Conservation (phyloP, 2,329 filamentous ascomycete species). For the Lachnellula suecica region DNA sequence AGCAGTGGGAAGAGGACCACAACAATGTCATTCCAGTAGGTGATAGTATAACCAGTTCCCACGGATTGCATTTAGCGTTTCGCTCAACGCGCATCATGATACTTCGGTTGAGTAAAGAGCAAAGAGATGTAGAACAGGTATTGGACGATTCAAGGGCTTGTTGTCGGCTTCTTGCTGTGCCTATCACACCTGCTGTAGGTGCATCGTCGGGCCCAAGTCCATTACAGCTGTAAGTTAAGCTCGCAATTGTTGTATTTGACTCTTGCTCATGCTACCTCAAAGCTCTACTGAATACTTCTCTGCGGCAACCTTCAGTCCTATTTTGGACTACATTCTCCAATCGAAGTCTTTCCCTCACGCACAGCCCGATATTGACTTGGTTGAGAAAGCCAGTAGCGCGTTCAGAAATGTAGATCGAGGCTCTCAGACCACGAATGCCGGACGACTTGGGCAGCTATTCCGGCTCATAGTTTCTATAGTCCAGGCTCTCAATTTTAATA, state of each 20-base stretch:
- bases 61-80: neutral
- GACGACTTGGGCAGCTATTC: neutral
- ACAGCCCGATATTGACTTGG: neutral
- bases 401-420: neutral
- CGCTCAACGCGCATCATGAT: neutral
- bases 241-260: too few relatives aligned
- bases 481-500: neutral
- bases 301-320: neutral
- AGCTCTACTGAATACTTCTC: neutral
- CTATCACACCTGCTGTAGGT: neutral
- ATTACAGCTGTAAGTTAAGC: neutral
- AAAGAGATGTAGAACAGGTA: neutral
- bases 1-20: neutral
- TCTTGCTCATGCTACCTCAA: too few relatives aligned
- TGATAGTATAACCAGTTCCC: neutral
- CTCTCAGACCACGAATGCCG: neutral
- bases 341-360: neutral
- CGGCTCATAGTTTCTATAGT: neutral
- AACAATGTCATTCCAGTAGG: neutral
- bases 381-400: neutral
- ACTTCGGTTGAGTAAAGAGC: neutral
- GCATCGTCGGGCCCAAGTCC: neutral
- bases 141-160: neutral
- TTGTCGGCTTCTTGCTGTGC: neutral
- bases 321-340: neutral